A percentile compares a stretch with the other conserved stretches of the same genome.
Evolutionary conservation across 768 basidiomycete genomes (phyloP).

Genomic region (Trametopsis cervina): DNA sequence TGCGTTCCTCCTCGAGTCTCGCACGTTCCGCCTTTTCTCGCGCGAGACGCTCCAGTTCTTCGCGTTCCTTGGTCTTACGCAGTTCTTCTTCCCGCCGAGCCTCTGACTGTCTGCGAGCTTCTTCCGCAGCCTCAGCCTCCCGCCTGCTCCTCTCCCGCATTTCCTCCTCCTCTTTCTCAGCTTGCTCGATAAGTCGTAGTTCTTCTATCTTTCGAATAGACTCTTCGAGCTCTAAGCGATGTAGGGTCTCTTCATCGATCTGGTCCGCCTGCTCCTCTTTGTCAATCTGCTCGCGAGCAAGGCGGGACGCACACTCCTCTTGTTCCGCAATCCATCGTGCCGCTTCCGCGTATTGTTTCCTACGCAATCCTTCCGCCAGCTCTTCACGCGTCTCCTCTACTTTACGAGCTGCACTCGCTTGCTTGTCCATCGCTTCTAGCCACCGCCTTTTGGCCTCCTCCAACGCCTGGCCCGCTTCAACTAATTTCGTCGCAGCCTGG

Average conservation of each 20-base stretch:
- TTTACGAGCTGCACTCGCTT: background rate
- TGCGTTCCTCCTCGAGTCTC: background rate
- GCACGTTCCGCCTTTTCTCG: background rate
- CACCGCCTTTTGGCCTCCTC: background rate
- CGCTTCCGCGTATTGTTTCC: background rate
- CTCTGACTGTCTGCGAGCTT: too few species aligned
- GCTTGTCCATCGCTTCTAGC: background rate
- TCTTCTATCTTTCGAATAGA: constrained; percentile 2
- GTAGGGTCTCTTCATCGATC: background rate
- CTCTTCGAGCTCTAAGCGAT: constrained; percentile 1
- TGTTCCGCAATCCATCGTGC: background rate
- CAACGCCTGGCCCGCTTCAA: background rate
- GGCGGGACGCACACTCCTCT: background rate
- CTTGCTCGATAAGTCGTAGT: background rate
- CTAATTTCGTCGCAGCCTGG: background rate
- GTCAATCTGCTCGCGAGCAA: background rate
- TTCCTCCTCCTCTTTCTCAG: background rate
- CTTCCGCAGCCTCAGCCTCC: too few species aligned
- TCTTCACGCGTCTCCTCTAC: background rate
- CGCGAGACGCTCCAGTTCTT: background rate
- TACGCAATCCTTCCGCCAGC: background rate
- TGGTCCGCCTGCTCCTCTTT: background rate
- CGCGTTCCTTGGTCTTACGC: background rate
- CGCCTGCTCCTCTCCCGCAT: too few species aligned
- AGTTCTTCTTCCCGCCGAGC: background rate